Base-by-base conservation (phyloP, 106 monocot genomes). In the Dioscorea zingiberensis region DNA sequence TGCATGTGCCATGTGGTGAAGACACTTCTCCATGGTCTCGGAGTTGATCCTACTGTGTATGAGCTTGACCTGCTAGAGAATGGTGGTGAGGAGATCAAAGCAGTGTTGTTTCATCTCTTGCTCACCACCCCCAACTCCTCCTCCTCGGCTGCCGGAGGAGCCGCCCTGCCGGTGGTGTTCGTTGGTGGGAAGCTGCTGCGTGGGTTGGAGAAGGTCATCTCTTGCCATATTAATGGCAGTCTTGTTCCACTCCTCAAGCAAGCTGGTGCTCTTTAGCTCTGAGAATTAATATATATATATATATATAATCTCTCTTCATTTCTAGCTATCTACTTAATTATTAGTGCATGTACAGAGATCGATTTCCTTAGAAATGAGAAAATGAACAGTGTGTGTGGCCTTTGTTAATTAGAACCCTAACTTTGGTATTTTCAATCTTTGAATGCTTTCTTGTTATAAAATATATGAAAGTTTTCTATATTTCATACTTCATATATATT, bases 1-100 rank as follows among this genome's bases (percentile, higher is more conserved):
- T 90, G 89, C 85, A 90, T 90, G 89, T 85, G 85, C 79, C 89
- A 90, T 74, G 89, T 79, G 4, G 79, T 85, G 48, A 90, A 90
- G 77, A 60, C 77, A n/a, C 77, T 90, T 21, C 70, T 90, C 18
- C 59, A 76, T 18, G 83, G 86, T 15, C 76, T 90, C n/a, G 90
- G 90, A 1, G 90, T 90, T 11, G 80, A 72, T 12, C 85, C 86
- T 45, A 68, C 90, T 14, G 78, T 86, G 0, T 80, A 90, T 77
- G 90, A 90, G 77, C 73, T 90, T 13, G 89, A 90, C 72, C 80
- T 76, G 47, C n/a, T n/a, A n/a, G 18, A 64, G 71, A 63, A 57
- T 64, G 74, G 63, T 46, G 78, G 75, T 44, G 25, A 54, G 21
- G 75, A 75, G 59, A 72, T 85, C 17, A 73, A 77, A 76, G 78